A percentile compares a stretch with the other conserved stretches of the same genome.
These are phyloP conservation scores for Cichorium intybus DNA, from an alignment of 140 eudicot genomes.

Conservation along the genomic window DNA sequence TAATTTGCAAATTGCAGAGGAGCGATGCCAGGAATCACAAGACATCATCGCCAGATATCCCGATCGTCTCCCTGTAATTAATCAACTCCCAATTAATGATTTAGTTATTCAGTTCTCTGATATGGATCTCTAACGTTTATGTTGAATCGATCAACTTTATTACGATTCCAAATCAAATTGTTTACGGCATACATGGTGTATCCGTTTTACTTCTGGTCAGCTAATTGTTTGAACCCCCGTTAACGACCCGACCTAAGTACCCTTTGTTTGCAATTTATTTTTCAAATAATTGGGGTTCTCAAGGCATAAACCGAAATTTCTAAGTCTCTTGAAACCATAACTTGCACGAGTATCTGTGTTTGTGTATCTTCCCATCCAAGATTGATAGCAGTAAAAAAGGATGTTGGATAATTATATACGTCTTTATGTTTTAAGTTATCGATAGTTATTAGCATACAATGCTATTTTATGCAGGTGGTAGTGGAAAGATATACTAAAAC, in stretches of 20 bases:
- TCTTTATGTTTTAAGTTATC: too few species aligned
- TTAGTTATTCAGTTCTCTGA: background rate
- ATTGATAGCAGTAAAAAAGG: background rate
- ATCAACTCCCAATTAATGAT: background rate
- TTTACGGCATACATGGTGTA: too few species aligned
- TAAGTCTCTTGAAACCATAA: too few species aligned
- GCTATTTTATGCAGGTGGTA: slow-evolving; percentile 70
- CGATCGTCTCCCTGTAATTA: slow-evolving; percentile 69
- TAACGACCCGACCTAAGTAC: too few species aligned
- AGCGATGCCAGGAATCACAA: slow-evolving; percentile 67
- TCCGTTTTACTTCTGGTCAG: too few species aligned
- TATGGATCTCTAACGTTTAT: background rate
- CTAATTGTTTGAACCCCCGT: too few species aligned
- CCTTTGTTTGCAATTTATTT: too few species aligned
- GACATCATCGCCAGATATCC: slow-evolving; percentile 87
- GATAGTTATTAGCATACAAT: too few species aligned
- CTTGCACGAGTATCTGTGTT: background rate
- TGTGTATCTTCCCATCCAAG: background rate
- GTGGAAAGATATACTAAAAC: slow-evolving; percentile 82
- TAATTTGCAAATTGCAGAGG: slow-evolving; percentile 43
- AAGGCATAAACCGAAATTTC: too few species aligned
- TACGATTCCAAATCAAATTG: background rate
- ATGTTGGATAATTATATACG: too few species aligned
- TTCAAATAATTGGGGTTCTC: too few species aligned
- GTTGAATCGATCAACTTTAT: background rate